A percentile compares a stretch with the other conserved stretches of the same genome.
These are phyloP conservation scores for Chlorociboria aeruginascens DNA, from an alignment of 495 filamentous ascomycete genomes.

Conservation along the genomic window DNA sequence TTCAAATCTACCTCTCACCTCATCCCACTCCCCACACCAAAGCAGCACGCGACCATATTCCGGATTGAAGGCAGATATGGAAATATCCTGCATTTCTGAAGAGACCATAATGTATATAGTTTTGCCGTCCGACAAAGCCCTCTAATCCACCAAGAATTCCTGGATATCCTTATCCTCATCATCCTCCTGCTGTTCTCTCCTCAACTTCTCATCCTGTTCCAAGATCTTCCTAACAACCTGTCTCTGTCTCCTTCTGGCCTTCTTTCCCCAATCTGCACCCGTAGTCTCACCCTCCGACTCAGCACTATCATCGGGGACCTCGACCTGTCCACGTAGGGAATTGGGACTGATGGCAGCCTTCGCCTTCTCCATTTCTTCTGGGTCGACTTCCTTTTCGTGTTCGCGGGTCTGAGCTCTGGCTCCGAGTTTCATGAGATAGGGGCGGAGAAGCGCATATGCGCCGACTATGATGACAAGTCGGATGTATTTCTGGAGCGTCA, in stretches of 20 bases:
- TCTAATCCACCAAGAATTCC: constrained; percentile 51
- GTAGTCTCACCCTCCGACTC: constrained; percentile 30
- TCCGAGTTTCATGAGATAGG: constrained; percentile 44
- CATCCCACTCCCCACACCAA: no score
- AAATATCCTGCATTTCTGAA: not conserved
- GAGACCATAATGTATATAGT: not conserved
- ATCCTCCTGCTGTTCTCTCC: constrained; percentile 33
- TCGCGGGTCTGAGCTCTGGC: constrained; percentile 30
- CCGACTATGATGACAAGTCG: constrained; percentile 48
- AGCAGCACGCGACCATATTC: not conserved
- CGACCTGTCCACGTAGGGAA: constrained; percentile 35
- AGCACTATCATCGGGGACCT: constrained; percentile 41
- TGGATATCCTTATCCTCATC: constrained; percentile 58
- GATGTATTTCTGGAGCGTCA: constrained; percentile 45
- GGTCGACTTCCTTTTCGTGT: constrained; percentile 27
- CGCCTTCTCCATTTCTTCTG: constrained; percentile 18
- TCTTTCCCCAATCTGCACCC: constrained; percentile 36
- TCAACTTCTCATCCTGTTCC: constrained; percentile 37
- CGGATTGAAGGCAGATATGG: not conserved
- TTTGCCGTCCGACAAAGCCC: not conserved
- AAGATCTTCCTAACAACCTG: constrained; percentile 44
- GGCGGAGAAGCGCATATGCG: constrained; percentile 52
- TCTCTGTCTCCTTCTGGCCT: constrained; percentile 49
- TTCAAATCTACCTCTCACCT: no score
- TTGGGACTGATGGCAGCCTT: constrained; percentile 34